phyloP scores from a whole-genome alignment of 2,329 filamentous ascomycete species.

The Aspergillus sp. region DNA sequence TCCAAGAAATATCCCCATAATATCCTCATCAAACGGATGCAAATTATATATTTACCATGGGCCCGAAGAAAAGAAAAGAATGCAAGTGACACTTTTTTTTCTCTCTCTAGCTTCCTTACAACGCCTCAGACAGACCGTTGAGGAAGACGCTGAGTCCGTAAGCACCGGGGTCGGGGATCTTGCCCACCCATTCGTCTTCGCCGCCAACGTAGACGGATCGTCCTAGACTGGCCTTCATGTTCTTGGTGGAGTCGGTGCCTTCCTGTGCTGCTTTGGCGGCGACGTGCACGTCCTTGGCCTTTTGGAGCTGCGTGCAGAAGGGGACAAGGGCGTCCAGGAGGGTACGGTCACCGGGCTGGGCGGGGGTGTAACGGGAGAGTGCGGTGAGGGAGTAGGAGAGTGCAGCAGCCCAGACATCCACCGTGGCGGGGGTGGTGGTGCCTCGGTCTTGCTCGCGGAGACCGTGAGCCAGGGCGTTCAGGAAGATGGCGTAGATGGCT shows the following conservation, averaged over 20 bases:
- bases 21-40: conserved; percentile 8
- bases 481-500: conserved; percentile 83
- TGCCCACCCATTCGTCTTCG: conserved; percentile 62
- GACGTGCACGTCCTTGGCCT: conserved; percentile 66
- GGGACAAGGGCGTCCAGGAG: conserved; percentile 86
- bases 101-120: conserved; percentile 24
- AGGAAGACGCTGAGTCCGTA: conserved; percentile 85
- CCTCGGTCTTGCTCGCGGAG: conserved; percentile 56
- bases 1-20: background rate
- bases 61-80: conserved; percentile 3
- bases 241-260: conserved; percentile 82
- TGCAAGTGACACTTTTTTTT: background rate
- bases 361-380: conserved; percentile 82
- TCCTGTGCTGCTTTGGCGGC: conserved; percentile 74
- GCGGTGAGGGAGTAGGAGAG: conserved; percentile 70
- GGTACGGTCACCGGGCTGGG: conserved; percentile 84
- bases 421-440: conserved; percentile 49
- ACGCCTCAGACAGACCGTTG: conserved; percentile 67
- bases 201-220: conserved; percentile 81
- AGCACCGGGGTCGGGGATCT: conserved; percentile 73
- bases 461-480: conserved; percentile 79
- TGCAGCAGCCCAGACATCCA: conserved; percentile 65
- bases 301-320: conserved; percentile 72
- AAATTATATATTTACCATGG: conserved; percentile 31
- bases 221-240: conserved; percentile 87